A percentile compares a stretch with the other conserved stretches of the same genome.
Evolutionary conservation across 257 asterid genomes (phyloP).

Genomic region (Coffea eugenioides): DNA sequence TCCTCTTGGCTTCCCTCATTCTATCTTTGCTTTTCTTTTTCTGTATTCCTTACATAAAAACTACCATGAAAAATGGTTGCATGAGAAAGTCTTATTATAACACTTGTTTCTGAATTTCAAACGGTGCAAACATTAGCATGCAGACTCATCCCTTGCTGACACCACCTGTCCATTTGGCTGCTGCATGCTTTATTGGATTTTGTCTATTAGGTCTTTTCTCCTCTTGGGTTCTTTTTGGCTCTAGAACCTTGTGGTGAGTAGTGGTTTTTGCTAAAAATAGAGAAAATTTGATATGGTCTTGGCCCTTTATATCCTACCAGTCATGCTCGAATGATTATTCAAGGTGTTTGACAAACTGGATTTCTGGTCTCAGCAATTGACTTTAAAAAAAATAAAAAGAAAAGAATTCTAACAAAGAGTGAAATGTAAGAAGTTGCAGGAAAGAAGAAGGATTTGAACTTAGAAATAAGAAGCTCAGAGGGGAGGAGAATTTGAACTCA

Average conservation of each 20-base stretch:
- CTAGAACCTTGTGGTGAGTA: background rate
- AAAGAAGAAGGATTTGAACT: too few species aligned
- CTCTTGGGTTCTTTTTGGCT: background rate
- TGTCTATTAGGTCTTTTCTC: too few species aligned
- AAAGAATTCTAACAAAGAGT: too few species aligned
- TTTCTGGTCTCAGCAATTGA: background rate
- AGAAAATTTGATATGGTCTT: too few species aligned
- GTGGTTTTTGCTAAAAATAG: background rate
- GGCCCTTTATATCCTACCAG: background rate
- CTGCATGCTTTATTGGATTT: background rate
- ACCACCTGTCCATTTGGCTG: background rate
- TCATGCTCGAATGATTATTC: too few species aligned
- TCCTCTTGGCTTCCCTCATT: constrained; percentile 6
- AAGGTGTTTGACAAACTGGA: background rate
- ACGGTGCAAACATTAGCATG: background rate
- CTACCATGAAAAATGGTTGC: background rate
- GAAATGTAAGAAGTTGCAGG: too few species aligned
- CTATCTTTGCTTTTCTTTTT: background rate
- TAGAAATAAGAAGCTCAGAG: too few species aligned
- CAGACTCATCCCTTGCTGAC: background rate
- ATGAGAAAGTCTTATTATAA: background rate
- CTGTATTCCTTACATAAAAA: background rate
- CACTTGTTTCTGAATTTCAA: background rate
- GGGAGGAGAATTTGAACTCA: too few species aligned
- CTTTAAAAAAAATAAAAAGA: too few species aligned